Conservation (phyloP, 2,329 filamentous ascomycete species). For the Curvularia eragrostidis region DNA sequence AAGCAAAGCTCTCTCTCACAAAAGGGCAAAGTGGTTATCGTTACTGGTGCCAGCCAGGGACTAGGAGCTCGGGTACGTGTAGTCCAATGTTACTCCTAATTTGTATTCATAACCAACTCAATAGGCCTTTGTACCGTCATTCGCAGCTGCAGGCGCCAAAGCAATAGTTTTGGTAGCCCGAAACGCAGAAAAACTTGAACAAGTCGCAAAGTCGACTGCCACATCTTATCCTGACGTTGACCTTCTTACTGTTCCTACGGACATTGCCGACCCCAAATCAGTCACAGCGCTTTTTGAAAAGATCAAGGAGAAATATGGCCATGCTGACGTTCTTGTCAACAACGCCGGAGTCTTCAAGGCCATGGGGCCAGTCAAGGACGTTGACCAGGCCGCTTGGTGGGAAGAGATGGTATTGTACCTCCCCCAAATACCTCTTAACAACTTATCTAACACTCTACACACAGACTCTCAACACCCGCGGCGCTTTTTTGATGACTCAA, state of each 20-base stretch:
- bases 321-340: conserved; percentile 29
- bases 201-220: conserved; percentile 33
- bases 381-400: conserved; percentile 32
- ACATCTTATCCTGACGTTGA: conserved; percentile 40
- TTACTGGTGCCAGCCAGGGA: conserved; percentile 54
- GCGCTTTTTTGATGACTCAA: conserved; percentile 43
- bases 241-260: conserved; percentile 39
- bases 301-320: conserved; percentile 28
- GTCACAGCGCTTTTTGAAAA: conserved; percentile 32
- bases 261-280: conserved; percentile 36
- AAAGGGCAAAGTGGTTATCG: conserved; percentile 48
- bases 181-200: conserved; percentile 34
- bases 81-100: background rate
- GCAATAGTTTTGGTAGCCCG: conserved; percentile 48
- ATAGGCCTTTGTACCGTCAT: conserved; percentile 44
- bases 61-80: conserved; percentile 41
- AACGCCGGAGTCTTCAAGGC: conserved; percentile 26
- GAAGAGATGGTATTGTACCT: conserved; percentile 24
- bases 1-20: conserved; percentile 39
- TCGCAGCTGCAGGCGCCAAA: conserved; percentile 46
- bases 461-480: conserved; percentile 47
- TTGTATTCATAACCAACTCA: background rate
- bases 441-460: background rate
- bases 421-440: background rate
- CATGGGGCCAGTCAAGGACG: conserved; percentile 23